These are phyloP conservation scores for Mortierella sp. DNA, from an alignment of 371 early-diverging fungal genomes.

Conservation along the genomic window DNA sequence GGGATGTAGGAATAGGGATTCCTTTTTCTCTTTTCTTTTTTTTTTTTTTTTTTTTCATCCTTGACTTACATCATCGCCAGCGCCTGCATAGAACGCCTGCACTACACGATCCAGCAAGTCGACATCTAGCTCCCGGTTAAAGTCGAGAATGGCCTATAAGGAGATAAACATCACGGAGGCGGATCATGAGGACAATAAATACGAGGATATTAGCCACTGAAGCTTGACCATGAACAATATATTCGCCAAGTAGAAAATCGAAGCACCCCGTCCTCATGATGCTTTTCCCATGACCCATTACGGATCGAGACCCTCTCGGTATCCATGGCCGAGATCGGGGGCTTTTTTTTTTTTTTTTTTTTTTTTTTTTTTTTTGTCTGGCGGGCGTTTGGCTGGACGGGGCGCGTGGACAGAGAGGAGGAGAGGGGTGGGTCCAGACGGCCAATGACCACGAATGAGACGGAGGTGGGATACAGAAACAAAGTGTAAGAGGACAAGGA, in stretches of 20 bases:
- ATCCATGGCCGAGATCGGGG: no score
- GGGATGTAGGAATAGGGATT: conserved; percentile 2
- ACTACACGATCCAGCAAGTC: conserved; percentile 91
- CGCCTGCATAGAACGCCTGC: conserved; percentile 74
- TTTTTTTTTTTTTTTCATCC: no score
- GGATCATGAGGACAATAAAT: background rate
- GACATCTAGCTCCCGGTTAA: conserved; percentile 89
- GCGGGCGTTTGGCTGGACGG: no score
- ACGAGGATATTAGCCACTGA: background rate
- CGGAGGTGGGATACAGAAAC: no score
- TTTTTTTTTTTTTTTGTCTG: background rate
- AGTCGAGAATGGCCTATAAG: conserved; percentile 85
- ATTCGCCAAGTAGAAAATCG: background rate
- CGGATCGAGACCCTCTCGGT: background rate
- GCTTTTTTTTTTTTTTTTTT: no score
- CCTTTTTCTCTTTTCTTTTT: no score
- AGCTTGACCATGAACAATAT: conserved; percentile 9
- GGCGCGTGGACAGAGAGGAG: no score
- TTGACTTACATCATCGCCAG: conserved; percentile 76
- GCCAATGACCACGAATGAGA: no score
- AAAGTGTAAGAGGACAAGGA: no score
- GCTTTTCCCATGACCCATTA: background rate
- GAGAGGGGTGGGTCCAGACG: no score
- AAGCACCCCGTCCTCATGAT: background rate
- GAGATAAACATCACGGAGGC: background rate